phyloP scores from a whole-genome alignment of 495 filamentous ascomycete genomes.

The Tuber melanosporum region DNA sequence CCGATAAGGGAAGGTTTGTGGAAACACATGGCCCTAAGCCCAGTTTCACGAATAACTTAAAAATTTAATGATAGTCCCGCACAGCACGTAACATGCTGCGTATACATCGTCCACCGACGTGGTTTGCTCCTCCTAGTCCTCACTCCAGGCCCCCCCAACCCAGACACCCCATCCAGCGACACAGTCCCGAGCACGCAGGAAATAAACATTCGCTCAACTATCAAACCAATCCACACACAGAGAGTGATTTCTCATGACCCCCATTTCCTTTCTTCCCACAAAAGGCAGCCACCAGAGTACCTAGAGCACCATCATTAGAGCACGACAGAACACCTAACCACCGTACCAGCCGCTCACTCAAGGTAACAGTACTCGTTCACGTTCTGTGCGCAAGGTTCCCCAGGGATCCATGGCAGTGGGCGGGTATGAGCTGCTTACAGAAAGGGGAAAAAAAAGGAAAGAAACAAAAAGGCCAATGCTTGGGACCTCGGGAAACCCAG shows the following conservation, averaged over 20 bases:
- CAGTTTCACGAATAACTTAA: neutral
- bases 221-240: neutral
- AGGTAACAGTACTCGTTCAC: neutral
- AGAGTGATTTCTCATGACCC: neutral
- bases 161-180: neutral
- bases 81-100: neutral
- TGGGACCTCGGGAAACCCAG: neutral
- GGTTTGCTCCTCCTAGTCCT: neutral
- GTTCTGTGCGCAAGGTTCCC: too few species aligned
- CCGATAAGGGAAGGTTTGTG: neutral
- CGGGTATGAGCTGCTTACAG: neutral
- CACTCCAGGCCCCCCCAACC: neutral
- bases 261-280: neutral
- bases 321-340: neutral
- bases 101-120: neutral
- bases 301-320: too few species aligned
- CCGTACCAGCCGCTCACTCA: neutral
- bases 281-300: neutral
- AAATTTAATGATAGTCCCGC: neutral
- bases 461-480: neutral
- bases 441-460: neutral
- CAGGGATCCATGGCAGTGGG: neutral
- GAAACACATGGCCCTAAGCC: neutral
- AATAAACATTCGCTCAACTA: neutral
- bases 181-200: neutral